Conservation (phyloP, 2,329 filamentous ascomycete species). For the Pseudocercospora crystallina region DNA sequence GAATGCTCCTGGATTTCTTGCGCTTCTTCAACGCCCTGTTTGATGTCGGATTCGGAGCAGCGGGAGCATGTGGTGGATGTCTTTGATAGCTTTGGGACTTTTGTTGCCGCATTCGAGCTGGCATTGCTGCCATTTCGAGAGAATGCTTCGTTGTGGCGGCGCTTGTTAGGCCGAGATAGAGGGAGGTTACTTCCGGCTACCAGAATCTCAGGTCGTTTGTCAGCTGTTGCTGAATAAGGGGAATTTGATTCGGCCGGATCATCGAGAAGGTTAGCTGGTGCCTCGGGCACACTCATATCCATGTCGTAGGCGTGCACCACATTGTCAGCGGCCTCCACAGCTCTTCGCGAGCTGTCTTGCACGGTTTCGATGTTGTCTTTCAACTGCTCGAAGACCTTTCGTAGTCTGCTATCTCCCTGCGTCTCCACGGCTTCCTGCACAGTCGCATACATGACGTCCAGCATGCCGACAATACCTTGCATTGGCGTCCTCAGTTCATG, state of each 20-base stretch:
- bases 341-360: conserved; percentile 70
- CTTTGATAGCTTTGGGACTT: conserved; percentile 21
- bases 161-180: conserved; percentile 43
- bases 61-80: conserved; percentile 14
- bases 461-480: conserved; percentile 74
- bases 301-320: conserved; percentile 74
- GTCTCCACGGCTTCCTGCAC: conserved; percentile 64
- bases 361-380: conserved; percentile 70
- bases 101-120: conserved; percentile 14
- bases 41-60: conserved; percentile 22
- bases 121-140: conserved; percentile 26
- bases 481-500: conserved; percentile 72
- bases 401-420: conserved; percentile 51
- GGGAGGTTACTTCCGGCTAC: conserved; percentile 45
- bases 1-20: conserved; percentile 25
- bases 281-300: conserved; percentile 72
- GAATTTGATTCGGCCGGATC: conserved; percentile 29
- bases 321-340: conserved; percentile 72
- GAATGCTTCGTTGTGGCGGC: conserved; percentile 41
- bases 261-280: conserved; percentile 40
- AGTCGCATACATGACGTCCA: conserved; percentile 74
- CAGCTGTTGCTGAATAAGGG: conserved; percentile 22
- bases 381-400: conserved; percentile 60
- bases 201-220: conserved; percentile 45
- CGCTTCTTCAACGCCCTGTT: conserved; percentile 31